phyloP scores from a whole-genome alignment of 345 rosid genomes.

The Salix dunnii region DNA sequence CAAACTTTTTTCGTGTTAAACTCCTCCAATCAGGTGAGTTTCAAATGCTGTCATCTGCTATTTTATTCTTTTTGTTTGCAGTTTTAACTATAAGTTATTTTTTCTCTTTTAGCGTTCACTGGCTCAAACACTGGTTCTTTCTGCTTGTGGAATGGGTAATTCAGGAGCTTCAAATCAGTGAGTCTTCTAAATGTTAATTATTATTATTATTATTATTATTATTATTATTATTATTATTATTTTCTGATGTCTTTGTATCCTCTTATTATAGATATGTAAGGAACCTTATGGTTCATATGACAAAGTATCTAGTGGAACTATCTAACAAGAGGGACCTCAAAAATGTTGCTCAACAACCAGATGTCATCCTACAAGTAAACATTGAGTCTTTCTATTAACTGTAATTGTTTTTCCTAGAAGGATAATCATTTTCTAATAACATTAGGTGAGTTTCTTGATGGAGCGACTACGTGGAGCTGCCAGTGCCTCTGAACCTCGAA shows the following conservation, averaged over 20 bases:
- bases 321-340: slow-evolving; percentile 70
- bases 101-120: slow-evolving; percentile 65
- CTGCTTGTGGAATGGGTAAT: slow-evolving; percentile 80
- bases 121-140: slow-evolving; percentile 90
- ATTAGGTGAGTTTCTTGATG: slow-evolving; percentile 79
- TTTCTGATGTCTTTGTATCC: background rate
- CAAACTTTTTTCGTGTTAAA: slow-evolving; percentile 65
- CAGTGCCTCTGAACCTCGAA: slow-evolving; percentile 88
- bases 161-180: slow-evolving; percentile 81
- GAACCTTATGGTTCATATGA: slow-evolving; percentile 73
- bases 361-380: slow-evolving; percentile 69
- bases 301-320: slow-evolving; percentile 65
- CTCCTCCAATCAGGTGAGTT: slow-evolving; percentile 77
- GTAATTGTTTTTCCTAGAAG: background rate
- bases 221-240: background rate
- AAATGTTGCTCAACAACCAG: slow-evolving; percentile 78
- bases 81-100: slow-evolving; percentile 11
- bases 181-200: slow-evolving; percentile 32
- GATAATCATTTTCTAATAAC: slow-evolving; percentile 13
- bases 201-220: slow-evolving; percentile 23
- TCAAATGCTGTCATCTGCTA: background rate
- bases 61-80: background rate
- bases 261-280: slow-evolving; percentile 64
- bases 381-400: slow-evolving; percentile 11
- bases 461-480: slow-evolving; percentile 98